Base-by-base conservation (phyloP, 306 rosid species). In the Oemleria cerasiformis region DNA sequence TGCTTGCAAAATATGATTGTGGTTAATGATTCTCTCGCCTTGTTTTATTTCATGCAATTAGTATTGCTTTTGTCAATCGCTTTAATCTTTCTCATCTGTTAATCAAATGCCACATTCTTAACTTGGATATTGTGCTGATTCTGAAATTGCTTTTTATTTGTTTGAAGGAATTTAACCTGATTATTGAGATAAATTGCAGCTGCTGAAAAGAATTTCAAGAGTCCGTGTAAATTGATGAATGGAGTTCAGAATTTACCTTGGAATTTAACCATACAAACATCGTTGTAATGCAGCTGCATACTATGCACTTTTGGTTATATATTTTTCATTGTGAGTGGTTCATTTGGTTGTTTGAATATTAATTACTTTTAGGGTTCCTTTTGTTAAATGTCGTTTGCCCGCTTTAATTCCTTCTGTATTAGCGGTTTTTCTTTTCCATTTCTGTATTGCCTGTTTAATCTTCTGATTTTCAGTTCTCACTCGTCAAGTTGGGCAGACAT, bases 1-100 rank as follows among this genome's bases (percentile, higher is more conserved):
- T 82, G 91, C 84, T 80, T 81, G 88, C 86, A 79, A 73, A 77
- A 82, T 81, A 71, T 90, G 86, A 81, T 85, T 90, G 85, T 82
- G 80, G 76, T 68, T 81, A 51, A 75, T 83, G 76, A 75, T 73
- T 81, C 38, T 57, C 60, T 51, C 47, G 49, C 72, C 65, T 43
- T 53, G 30, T 74, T 64, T 43, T 44, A 49, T 36, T 84, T 86
- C 86, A 71, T 85, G 83, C 82, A 71, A 72, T 77, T 79, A 75
- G 75, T 85, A 73, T 84, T 80, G 76, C 77, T 82, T 67, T 73
- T 75, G 78, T 78, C 77, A 69, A 73, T 69, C 80, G 73, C 79
- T 67, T 62, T 44, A 38, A 63, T 77, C 66, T 61, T 61, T 42
- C 48, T 15, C 74, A 38, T 61, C 42, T 43, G 42, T 43, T 16